phyloP scores from a whole-genome alignment of 495 filamentous ascomycete genomes.

The Penicillium cinerascens region DNA sequence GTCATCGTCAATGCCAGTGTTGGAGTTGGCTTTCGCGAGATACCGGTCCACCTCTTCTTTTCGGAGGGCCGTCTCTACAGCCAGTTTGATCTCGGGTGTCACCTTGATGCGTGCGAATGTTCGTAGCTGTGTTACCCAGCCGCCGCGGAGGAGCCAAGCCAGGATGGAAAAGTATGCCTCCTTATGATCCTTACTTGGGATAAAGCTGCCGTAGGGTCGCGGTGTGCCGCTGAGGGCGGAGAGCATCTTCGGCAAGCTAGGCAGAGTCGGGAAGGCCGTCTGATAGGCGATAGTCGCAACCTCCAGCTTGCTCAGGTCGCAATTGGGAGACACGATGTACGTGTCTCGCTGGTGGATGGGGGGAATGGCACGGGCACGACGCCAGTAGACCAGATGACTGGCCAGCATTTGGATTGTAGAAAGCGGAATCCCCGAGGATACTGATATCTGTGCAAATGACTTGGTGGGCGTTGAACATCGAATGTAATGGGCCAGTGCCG shows the following conservation, averaged over 20 bases:
- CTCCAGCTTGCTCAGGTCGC: slow-evolving; percentile 70
- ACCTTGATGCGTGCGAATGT: slow-evolving; percentile 79
- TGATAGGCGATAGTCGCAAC: slow-evolving; percentile 70
- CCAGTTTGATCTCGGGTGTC: slow-evolving; percentile 46
- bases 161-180: slow-evolving; percentile 83
- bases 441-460: slow-evolving; percentile 78
- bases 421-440: slow-evolving; percentile 66
- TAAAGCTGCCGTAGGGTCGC: slow-evolving; percentile 72
- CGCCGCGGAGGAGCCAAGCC: slow-evolving; percentile 85
- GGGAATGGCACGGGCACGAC: slow-evolving; percentile 85
- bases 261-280: slow-evolving; percentile 72
- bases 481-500: slow-evolving; percentile 77
- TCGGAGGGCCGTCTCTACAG: slow-evolving; percentile 41
- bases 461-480: slow-evolving; percentile 77
- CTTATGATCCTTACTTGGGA: slow-evolving; percentile 86
- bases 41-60: slow-evolving; percentile 46
- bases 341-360: slow-evolving; percentile 85
- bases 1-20: slow-evolving; percentile 16
- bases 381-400: slow-evolving; percentile 91
- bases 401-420: slow-evolving; percentile 79
- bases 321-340: slow-evolving; percentile 93
- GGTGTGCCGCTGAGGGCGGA: slow-evolving; percentile 71
- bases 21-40: slow-evolving; percentile 27
- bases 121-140: slow-evolving; percentile 88
- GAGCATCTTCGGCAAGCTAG: slow-evolving; percentile 79